Evolutionary conservation across 192 early-diverging fungal species (phyloP).

Genomic region (Spizellomyces punctatus): DNA sequence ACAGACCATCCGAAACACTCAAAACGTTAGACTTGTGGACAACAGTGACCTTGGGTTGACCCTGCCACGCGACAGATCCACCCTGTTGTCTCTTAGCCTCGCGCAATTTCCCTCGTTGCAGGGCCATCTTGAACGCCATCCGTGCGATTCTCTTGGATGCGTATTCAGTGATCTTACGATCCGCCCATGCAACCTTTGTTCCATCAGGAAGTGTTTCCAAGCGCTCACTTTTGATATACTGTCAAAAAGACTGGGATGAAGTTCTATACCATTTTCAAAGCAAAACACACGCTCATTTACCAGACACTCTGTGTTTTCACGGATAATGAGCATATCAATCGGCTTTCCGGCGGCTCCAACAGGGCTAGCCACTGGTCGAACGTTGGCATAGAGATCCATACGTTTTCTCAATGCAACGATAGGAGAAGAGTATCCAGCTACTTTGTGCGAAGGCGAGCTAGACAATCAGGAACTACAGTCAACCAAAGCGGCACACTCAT

Average conservation of each 20-base stretch:
- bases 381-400: conserved; percentile 96
- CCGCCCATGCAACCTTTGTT: conserved; percentile 75
- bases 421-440: conserved; percentile 96
- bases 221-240: conserved; percentile 86
- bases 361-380: conserved; percentile 83
- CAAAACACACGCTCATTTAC: conserved; percentile 38
- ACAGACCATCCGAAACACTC: conserved; percentile 93
- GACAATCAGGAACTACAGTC: conserved; percentile 3
- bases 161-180: conserved; percentile 86
- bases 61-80: neutral
- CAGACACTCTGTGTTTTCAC: conserved; percentile 98
- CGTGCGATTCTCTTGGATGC: conserved; percentile 85
- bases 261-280: neutral
- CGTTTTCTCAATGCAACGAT: conserved; percentile 95
- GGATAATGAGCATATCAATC: conserved; percentile 95
- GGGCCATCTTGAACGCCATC: conserved; percentile 93
- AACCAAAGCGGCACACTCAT: neutral
- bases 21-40: conserved; percentile 99
- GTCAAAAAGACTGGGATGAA: neutral
- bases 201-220: conserved; percentile 66
- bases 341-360: conserved; percentile 64
- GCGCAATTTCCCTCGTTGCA: conserved; percentile 56
- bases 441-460: conserved; percentile 97
- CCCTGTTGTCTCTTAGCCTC: neutral
- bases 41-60: conserved; percentile 74